Evolutionary conservation across 1,139 yeast species (phyloP), one percentile per base, ranked within the genome.

Genomic region (Scheffersomyces cryptocercus): DNA sequence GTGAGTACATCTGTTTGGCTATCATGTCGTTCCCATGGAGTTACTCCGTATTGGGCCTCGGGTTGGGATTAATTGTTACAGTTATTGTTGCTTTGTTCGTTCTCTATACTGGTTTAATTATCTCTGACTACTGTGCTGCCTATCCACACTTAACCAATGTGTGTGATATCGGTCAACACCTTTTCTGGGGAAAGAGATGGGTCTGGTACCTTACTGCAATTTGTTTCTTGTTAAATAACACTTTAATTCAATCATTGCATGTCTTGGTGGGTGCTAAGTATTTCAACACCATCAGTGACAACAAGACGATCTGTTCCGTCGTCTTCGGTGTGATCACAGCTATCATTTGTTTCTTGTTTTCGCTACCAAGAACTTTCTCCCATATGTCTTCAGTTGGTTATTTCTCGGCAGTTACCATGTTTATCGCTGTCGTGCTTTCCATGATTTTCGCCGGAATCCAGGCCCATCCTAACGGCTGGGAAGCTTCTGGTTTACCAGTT

Each of bases 21-120:
- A 79, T 80, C 46, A 73, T 81, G 78, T 77, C 84, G 14, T 81
- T 81, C 55, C 86, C 86, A 0, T 79, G 84, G 84, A 76, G 84
- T 5, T 81, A 77, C 54, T 77, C 84, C 1, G 81, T 80, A 3
- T 62, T 81, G 29, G 85, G 86, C 0, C 59, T 81, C 20, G 75
- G 81, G 1, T 83, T 84, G 1, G 86, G 85, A 0, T 61, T 81
- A 20, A 75, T 81, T 30, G 58, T 81, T 42, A 81, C 85, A 0
- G 70, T 71, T 1, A 73, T 73, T 40, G 79, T 81, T 5, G 71
- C 84, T 2, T 51, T 72, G 13, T 71, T 79, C 6, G 80, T 77
- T 31, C 61, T 78, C 32, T 81, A 81, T 61, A 81, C 85, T 1
- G 83, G 84, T 5, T 59, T 74, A 35, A 76, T 68, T 38, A 70